Base-by-base conservation (phyloP, 2,329 filamentous ascomycete genomes). In the Botrytis deweyae region DNA sequence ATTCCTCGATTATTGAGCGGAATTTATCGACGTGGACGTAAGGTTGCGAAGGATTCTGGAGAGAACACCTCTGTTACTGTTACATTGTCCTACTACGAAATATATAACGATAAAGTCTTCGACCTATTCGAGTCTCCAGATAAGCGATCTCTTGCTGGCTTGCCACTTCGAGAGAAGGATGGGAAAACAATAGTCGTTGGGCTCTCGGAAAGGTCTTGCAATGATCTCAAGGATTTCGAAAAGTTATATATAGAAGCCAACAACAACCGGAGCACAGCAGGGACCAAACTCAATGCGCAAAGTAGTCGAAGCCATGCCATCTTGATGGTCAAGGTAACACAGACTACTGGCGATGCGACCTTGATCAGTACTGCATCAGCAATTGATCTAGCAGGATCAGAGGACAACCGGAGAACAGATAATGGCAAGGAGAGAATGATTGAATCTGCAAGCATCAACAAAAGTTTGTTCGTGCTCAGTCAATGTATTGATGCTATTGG, bases 371-470 rank as follows among this genome's bases (percentile, higher is more conserved):
- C 92, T 4, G 94, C 93, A 22, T 97, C 93, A 2, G 95, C 94
- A 80, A 98, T 98, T 82, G 95, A 98, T 83, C 87, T 98, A 78
- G 95, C 95, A 73, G 95, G 95, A 59, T 98, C 95, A 1, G 96
- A 98, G 83, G 95, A 98, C 83, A 98, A 98, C 82, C 89, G 95
- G 67, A 88, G 95, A 68, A 98, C 95, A 0, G 95, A 97, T 70
- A 98, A 98, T 82, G 94, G 91, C 79, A 96, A 95, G 82, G 94
- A 97, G 82, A 88, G 95, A 40, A 86, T 98, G 81, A 89, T 97
- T n/a, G 95, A 98, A 83, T 97, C 94, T 58, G 94, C 95, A 0
- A 95, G 93, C 80, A 98, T 98, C 86, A 98, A 98, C 87, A 98
- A 98, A 85, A 97, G 93, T 76, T 86, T 98, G 10, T 98, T 98